Base-by-base conservation (phyloP, 1,284 basidiomycete species). In the Sphagnurus paluster region DNA sequence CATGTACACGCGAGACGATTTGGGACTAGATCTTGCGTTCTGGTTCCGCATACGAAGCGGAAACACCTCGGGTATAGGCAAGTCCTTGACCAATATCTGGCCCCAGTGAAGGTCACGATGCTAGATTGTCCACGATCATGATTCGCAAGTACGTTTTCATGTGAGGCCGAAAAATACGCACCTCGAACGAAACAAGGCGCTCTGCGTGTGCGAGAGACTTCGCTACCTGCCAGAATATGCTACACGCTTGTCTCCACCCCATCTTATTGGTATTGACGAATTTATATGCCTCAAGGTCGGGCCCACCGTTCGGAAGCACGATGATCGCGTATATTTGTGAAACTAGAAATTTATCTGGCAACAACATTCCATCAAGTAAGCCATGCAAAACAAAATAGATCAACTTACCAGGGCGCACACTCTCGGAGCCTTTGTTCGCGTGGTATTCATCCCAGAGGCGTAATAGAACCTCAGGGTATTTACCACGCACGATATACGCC, bases 61-160 rank as follows among this genome's bases (percentile, higher is more conserved):
- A 54, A 52, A 55, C 34, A 46, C 43, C 23, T 42, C 55, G 25
- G 53, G 56, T 29, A 56, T 45, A n/a, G 72, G 61, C 11, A 74
- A 36, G 45, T 78, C 74, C 56, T 82, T 83, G 38, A 99, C 82
- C 8, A 99, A 79, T 39, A 99, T 88, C 66, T 99, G 97, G n/a
- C 96, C 96, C 83, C 93, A 93, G 61, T 99, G 96, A 26, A 99
- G 76, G 65, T 99, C 96, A 14, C 96, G 92, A 67, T 99, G 97
- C 91, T 97, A 46, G 30, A 25, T 25, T 20, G 45, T 39, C 33
- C 19, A 32, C 11, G 13, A 41, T 46, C 24, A 36, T 26, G 4
- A 32, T 42, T 17, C 39, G 13, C 16, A 21, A 16, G 29, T 20
- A 37, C n/a, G n/a, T n/a, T n/a, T n/a, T n/a, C n/a, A n/a, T n/a